phyloP scores from a whole-genome alignment of 2,329 filamentous ascomycete genomes.

The Talaromyces piceae region DNA sequence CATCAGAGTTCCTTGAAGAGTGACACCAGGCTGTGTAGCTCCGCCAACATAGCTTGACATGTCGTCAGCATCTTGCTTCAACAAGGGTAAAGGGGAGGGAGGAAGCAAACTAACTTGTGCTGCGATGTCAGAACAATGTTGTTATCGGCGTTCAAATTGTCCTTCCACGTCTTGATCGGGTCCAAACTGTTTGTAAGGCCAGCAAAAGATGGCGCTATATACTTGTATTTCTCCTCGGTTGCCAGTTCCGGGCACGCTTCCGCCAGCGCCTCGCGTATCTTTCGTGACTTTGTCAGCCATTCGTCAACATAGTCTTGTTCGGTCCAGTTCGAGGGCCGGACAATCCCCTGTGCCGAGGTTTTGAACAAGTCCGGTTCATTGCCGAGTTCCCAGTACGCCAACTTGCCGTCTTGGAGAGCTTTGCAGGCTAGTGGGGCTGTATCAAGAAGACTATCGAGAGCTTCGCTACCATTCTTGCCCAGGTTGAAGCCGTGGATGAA shows the following conservation, averaged over 20 bases:
- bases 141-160: background rate
- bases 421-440: constrained; percentile 7
- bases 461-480: constrained; percentile 1
- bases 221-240: constrained; percentile 1
- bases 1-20: constrained; percentile 8
- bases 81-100: background rate
- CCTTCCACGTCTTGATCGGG: background rate
- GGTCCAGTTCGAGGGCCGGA: constrained; percentile 3
- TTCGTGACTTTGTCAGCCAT: constrained; percentile 5
- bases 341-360: constrained; percentile 2
- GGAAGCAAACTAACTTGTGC: constrained; percentile 7
- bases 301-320: constrained; percentile 9
- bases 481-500: constrained; percentile 10
- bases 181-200: constrained; percentile 1
- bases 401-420: constrained; percentile 2
- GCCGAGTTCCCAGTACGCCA: constrained; percentile 8
- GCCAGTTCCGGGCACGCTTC: constrained; percentile 4
- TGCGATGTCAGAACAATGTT: constrained; percentile 6
- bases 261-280: constrained; percentile 1
- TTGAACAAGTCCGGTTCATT: constrained; percentile 10
- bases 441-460: background rate
- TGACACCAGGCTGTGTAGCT: constrained; percentile 5
- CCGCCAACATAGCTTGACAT: constrained; percentile 4
- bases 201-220: constrained; percentile 9
- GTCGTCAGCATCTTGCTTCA: background rate